Base-by-base conservation (phyloP, 2,329 filamentous ascomycete genomes). In the Lachnellula arida region DNA sequence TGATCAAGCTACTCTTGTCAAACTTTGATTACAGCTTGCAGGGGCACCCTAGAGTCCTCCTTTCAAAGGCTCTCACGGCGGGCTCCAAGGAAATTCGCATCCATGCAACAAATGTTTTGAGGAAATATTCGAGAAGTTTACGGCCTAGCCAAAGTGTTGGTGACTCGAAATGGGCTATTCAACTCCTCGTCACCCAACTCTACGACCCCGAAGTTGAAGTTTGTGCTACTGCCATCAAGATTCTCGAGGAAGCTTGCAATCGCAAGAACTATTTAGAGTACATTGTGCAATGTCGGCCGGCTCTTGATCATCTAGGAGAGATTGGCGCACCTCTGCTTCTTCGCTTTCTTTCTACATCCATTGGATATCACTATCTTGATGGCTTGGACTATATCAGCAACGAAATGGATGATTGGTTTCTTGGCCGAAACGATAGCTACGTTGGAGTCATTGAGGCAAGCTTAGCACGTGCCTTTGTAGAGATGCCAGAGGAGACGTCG, bases 351-450 rank as follows among this genome's bases (percentile, higher is more conserved):
- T 97, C 92, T 0, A 97, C 93, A 0, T 97, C 92, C 2, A 93
- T 97, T 55, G 94, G 94, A 49, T 99, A 99, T 68, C 92, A 97
- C 72, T 99, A 99, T 72, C 80, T 99, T 5, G 91, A 97, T 68
- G 94, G 92, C 0, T 78, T 99, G 44, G 95, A 99, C 74, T 99
- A 99, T 70, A 99, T 99, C 72, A 97, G 92, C 59, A 94, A 96
- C 69, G 95, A 99, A 71, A 99, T 99, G 94, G 94, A 99, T 65
- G 95, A 99, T 73, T 99, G 94, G 94, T 99, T 97, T 69, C 79
- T 99, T 32, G 94, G 94, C 14, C 86, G 94, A 46, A 99, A 99
- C 68, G 93, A 99, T 70, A 87, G 86, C n/a, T 99, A 99, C 64
- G 94, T 99, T 50, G 82, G 85, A 39, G 82, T 97, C 42, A 93